Conservation (phyloP, 345 rosid species). For the Limnanthes douglasii region DNA sequence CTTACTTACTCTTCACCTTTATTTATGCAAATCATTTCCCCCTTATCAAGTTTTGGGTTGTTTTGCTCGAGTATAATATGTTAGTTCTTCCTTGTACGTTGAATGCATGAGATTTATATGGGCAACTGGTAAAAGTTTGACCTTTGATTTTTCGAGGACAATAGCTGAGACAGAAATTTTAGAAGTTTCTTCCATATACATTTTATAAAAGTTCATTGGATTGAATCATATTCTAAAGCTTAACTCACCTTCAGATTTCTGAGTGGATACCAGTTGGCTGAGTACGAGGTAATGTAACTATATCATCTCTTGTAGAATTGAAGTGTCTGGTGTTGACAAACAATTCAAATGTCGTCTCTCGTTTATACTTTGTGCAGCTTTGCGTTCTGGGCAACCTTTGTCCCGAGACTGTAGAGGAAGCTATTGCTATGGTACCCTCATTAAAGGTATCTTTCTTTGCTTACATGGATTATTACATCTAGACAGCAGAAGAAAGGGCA, state of each 20-base stretch:
- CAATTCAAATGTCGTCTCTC: too few species aligned
- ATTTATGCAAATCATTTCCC: not conserved
- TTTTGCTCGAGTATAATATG: not conserved
- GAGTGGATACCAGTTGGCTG: constrained; percentile 78
- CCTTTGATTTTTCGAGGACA: not conserved
- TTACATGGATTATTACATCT: too few species aligned
- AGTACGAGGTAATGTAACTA: constrained; percentile 58
- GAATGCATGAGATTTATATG: not conserved
- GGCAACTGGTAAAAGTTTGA: not conserved
- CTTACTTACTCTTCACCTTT: constrained; percentile 13
- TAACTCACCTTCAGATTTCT: constrained; percentile 55
- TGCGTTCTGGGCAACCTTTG: constrained; percentile 97
- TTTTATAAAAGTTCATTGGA: too few species aligned
- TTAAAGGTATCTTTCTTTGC: constrained; percentile 39
- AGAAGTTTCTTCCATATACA: too few species aligned
- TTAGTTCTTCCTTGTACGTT: not conserved
- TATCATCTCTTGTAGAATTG: not conserved
- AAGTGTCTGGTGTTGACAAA: too few species aligned
- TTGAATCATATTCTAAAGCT: constrained; percentile 32
- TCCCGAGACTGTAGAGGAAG: constrained; percentile 98
- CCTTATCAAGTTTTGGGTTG: not conserved
- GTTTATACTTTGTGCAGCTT: constrained; percentile 59
- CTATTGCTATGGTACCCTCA: constrained; percentile 94
- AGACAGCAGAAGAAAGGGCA: too few species aligned
- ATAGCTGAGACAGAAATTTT: too few species aligned